Conservation (phyloP, 306 rosid genomes). For the Lathyrus tuberosus region DNA sequence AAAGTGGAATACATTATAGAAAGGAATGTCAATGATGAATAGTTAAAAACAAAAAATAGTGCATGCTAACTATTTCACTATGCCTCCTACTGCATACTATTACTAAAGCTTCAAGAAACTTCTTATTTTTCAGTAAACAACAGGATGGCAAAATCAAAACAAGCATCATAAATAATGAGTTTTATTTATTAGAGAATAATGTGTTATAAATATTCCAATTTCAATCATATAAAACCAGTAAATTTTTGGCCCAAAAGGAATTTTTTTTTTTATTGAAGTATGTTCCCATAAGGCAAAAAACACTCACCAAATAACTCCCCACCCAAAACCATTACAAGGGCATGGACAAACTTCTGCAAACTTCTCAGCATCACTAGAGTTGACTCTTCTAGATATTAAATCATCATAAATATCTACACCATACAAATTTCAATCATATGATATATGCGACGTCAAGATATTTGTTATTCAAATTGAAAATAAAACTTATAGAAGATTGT, state of each 20-base stretch:
- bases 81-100: background rate
- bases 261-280: slow-evolving; percentile 14
- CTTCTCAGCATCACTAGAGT: slow-evolving; percentile 96
- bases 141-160: slow-evolving; percentile 6
- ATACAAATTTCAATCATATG: slow-evolving; percentile 23
- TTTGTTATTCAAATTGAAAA: slow-evolving; percentile 29
- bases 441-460: slow-evolving; percentile 3
- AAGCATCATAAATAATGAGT: background rate
- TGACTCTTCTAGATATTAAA: slow-evolving; percentile 85
- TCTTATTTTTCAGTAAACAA: background rate
- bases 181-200: background rate
- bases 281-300: slow-evolving; percentile 14
- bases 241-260: background rate
- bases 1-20: slow-evolving; percentile 31
- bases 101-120: background rate
- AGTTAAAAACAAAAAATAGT: background rate
- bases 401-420: slow-evolving; percentile 86
- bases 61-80: slow-evolving; percentile 10
- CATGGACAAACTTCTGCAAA: slow-evolving; percentile 97
- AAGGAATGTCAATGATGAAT: slow-evolving; percentile 19
- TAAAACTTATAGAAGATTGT: slow-evolving; percentile 18
- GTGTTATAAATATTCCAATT: slow-evolving; percentile 1
- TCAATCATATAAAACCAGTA: slow-evolving; percentile 21
- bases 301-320: slow-evolving; percentile 98
- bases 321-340: slow-evolving; percentile 86